Evolutionary conservation across 345 rosid species (phyloP), one percentile per base, ranked within the genome.

Genomic region (Syzygium oleosum): DNA sequence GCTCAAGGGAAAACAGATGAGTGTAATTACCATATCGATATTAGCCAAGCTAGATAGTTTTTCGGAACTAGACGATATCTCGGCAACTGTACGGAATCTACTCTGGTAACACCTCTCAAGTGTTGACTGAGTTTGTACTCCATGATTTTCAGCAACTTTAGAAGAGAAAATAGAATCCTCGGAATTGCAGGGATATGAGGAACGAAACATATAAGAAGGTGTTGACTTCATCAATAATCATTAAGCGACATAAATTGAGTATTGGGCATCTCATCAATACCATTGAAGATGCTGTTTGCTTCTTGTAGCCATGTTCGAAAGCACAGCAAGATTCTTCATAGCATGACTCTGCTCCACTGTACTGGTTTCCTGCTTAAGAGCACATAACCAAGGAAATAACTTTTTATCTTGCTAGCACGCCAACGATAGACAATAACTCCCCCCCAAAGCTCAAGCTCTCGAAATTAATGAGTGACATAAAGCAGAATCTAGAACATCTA

Each of bases 21-120:
- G 31, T 88, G 90, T 55, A 54, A 77, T 89, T 96, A 98, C 99
- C 99, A 96, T 93, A 90, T 98, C 99, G 85, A 95, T 91, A 87
- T 89, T 87, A 86, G 93, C 85, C 88, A 91, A 89, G 87, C 88
- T 87, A 63, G 95, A 89, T 54, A 91, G 87, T 55, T 84, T 95
- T 88, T 90, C 98, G 87, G 93, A 95, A 85, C 91, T 92, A 51
- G 92, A 89, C 61, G 99, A 95, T 91, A 98, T 95, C 91, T 96
- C 95, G 73, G 96, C 90, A 88, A 96, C 98, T 89, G 94, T 93
- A 84, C 98, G 97, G 87, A 96, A 96, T 88, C 87, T 91, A 91
- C 92, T 91, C 90, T 94, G 95, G 88, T 91, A 92, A 87, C 95
- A 94, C 84, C 88, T 93, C 91, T 93, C 93, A 90, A 89, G 84